Percentiles rank a stretch among this genome's conserved stretches.
Evolutionary conservation across 2,329 filamentous ascomycete species (phyloP).

Genomic region (Hymenotorrendiella dingleyae): DNA sequence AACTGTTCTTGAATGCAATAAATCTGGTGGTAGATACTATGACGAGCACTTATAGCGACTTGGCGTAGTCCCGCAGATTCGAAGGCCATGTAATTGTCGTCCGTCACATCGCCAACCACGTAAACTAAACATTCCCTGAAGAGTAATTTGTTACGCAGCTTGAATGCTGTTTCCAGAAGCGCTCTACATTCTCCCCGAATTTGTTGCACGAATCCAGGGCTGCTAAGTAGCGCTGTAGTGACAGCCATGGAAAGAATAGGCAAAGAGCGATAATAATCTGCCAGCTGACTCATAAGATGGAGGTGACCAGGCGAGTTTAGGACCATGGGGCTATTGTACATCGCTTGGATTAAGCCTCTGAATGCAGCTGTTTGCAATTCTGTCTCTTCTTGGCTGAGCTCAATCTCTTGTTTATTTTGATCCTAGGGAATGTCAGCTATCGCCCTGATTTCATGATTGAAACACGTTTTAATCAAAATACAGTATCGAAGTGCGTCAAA

Average conservation of each 20-base stretch:
- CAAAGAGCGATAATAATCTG: slow-evolving; percentile 7
- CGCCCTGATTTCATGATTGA: neutral
- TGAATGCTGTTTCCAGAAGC: neutral
- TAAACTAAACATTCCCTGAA: slow-evolving; percentile 4
- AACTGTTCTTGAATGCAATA: too few relatives aligned
- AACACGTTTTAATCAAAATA: neutral
- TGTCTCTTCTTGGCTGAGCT: neutral
- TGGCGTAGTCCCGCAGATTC: too few relatives aligned
- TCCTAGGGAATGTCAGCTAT: neutral
- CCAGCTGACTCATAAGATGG: neutral
- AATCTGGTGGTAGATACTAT: too few relatives aligned
- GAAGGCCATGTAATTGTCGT: neutral
- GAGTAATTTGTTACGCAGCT: neutral
- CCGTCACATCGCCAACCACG: neutral
- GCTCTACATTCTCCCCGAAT: neutral
- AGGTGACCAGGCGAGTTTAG: neutral
- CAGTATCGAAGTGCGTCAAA: neutral
- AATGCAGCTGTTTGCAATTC: neutral
- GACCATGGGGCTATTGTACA: neutral
- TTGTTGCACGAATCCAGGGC: neutral
- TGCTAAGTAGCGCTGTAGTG: neutral
- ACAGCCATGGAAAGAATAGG: neutral
- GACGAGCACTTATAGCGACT: too few relatives aligned
- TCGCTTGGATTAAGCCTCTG: neutral
- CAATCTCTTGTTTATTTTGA: neutral